These are phyloP conservation scores for Euphrasia arctica DNA, from an alignment of 305 asterid genomes.

Conservation along the genomic window DNA sequence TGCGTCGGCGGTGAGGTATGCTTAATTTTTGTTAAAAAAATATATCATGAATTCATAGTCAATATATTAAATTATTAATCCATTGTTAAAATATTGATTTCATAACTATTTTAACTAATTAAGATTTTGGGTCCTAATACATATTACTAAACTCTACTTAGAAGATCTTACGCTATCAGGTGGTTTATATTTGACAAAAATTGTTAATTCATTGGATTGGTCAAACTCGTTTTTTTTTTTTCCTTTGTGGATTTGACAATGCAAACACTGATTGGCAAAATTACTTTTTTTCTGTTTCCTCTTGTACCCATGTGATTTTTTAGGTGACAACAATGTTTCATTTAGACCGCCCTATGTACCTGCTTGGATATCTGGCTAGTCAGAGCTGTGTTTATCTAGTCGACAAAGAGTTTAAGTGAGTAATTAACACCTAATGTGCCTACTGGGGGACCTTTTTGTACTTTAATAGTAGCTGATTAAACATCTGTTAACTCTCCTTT, in stretches of 20 bases:
- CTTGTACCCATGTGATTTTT: constrained; percentile 20
- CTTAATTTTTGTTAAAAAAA: background rate
- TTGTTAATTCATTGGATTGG: too few species aligned
- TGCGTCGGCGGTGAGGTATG: constrained; percentile 98
- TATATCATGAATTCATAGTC: too few species aligned
- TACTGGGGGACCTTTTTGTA: constrained; percentile 6
- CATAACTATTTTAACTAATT: too few species aligned
- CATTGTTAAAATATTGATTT: too few species aligned
- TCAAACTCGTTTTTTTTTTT: too few species aligned
- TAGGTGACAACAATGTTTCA: constrained; percentile 98
- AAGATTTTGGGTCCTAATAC: too few species aligned
- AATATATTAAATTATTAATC: too few species aligned
- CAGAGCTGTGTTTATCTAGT: constrained; percentile 90
- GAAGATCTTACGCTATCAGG: too few species aligned
- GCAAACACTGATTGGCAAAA: too few species aligned
- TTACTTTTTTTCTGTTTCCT: background rate
- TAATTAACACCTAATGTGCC: constrained; percentile 20
- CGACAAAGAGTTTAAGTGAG: constrained; percentile 99
- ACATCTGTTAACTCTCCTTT: background rate
- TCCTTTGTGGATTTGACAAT: too few species aligned
- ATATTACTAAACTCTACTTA: too few species aligned
- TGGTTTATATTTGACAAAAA: too few species aligned
- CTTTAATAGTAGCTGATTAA: constrained; percentile 2
- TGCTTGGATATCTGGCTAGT: constrained; percentile 94
- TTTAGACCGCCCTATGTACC: constrained; percentile 97